Evolutionary conservation across 805 yeast species (phyloP).

Genomic region (Alloascoidea africana): DNA sequence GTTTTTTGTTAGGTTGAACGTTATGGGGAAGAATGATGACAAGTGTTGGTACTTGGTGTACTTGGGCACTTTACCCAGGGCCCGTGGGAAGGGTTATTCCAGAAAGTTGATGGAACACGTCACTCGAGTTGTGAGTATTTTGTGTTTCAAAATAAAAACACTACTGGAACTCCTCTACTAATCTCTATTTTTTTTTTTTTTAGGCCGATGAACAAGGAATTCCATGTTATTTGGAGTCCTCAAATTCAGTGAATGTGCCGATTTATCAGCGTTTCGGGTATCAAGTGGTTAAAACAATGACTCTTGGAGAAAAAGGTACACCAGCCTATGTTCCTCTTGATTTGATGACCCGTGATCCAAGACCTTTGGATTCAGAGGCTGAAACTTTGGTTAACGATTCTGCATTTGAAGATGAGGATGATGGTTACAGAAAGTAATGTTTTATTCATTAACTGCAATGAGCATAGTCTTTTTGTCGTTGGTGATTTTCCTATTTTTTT

Average conservation of each 20-base stretch:
- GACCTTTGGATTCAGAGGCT: conserved; percentile 8
- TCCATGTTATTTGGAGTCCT: conserved; percentile 36
- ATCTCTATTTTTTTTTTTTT: conserved; percentile 6
- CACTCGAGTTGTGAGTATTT: conserved; percentile 27
- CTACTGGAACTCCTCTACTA: neutral
- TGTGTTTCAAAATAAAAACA: conserved; percentile 8
- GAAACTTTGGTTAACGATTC: conserved; percentile 1
- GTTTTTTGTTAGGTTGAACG: conserved; percentile 12
- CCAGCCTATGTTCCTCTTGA: conserved; percentile 7
- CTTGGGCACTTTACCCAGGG: conserved; percentile 39
- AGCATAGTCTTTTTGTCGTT: too few relatives aligned
- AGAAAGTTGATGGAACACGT: conserved; percentile 34
- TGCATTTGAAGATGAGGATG: conserved; percentile 1
- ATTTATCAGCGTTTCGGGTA: conserved; percentile 43
- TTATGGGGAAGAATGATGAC: conserved; percentile 24
- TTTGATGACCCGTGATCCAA: conserved; percentile 14
- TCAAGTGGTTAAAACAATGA: conserved; percentile 6
- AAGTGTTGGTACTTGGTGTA: conserved; percentile 43
- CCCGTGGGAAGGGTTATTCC: conserved; percentile 46
- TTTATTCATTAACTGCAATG: too few relatives aligned
- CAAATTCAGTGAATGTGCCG: conserved; percentile 35
- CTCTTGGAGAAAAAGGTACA: conserved; percentile 6
- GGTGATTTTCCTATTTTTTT: too few relatives aligned
- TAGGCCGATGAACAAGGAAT: conserved; percentile 18
- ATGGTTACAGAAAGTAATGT: too few relatives aligned